A percentile compares a stretch with the other conserved stretches of the same genome.
Evolutionary conservation across 208 protist genomes (phyloP).

Genomic region (Leishmania gerbilli): DNA sequence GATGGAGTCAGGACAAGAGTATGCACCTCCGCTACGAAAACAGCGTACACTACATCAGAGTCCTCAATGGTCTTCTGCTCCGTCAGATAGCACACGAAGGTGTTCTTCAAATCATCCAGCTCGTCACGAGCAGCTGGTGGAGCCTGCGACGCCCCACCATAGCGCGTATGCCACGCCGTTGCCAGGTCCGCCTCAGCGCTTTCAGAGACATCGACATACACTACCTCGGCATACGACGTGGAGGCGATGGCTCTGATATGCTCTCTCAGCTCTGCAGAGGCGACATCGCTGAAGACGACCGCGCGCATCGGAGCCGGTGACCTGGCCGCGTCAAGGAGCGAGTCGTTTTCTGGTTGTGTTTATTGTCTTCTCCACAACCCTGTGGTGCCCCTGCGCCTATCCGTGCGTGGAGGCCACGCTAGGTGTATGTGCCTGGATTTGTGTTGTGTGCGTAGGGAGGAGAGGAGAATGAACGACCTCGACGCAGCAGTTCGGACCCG

Average conservation of each 20-base stretch:
- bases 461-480: neutral
- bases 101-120: constrained; percentile 18
- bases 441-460: neutral
- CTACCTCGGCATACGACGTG: constrained; percentile 16
- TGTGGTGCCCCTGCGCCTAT: neutral
- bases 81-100: constrained; percentile 70
- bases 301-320: constrained; percentile 8
- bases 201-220: constrained; percentile 11
- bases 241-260: constrained; percentile 4
- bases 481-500: neutral
- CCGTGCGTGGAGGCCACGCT: neutral
- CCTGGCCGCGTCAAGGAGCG: neutral
- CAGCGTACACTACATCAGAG: constrained; percentile 63
- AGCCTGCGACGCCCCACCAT: constrained; percentile 2
- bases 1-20: constrained; percentile 41
- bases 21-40: constrained; percentile 58
- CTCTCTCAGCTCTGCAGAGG: constrained; percentile 2
- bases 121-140: constrained; percentile 1
- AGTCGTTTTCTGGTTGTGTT: neutral
- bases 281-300: constrained; percentile 21
- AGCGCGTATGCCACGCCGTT: constrained; percentile 22
- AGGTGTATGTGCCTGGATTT: neutral
- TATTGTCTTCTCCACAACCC: neutral
- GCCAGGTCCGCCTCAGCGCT: constrained; percentile 8
- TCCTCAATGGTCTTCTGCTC: constrained; percentile 47